phyloP scores from a whole-genome alignment of 1,284 basidiomycete genomes.

The Pascua sp. region DNA sequence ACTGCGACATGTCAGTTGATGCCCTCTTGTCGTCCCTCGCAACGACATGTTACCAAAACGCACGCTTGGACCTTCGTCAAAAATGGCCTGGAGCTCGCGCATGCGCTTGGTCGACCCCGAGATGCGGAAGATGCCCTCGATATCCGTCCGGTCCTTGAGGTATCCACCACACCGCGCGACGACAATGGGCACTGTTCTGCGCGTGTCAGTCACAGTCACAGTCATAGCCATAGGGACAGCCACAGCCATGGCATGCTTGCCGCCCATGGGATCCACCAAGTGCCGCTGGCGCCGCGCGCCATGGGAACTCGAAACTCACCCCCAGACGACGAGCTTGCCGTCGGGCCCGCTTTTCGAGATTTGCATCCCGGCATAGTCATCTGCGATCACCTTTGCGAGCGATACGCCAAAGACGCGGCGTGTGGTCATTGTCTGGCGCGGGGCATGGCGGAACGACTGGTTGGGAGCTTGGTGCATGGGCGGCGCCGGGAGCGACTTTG shows the following conservation, averaged over 20 bases:
- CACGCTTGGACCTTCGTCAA: slow-evolving; percentile 83
- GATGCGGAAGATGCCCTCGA: slow-evolving; percentile 93
- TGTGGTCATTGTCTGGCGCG: slow-evolving; percentile 11
- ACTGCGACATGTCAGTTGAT: slow-evolving; percentile 54
- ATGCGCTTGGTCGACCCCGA: slow-evolving; percentile 90
- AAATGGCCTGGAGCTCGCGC: slow-evolving; percentile 86
- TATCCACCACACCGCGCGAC: slow-evolving; percentile 94
- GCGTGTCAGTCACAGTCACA: too few species aligned
- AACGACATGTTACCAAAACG: slow-evolving; percentile 38
- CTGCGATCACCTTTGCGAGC: slow-evolving; percentile 71
- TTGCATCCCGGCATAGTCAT: slow-evolving; percentile 75
- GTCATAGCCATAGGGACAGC: too few species aligned
- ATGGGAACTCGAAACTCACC: slow-evolving; percentile 21
- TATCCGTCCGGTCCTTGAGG: slow-evolving; percentile 87
- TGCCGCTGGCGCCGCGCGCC: background rate
- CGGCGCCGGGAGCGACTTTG: background rate
- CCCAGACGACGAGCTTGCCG: slow-evolving; percentile 81
- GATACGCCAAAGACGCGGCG: slow-evolving; percentile 75
- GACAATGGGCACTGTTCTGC: slow-evolving; percentile 72
- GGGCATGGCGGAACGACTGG: slow-evolving; percentile 2
- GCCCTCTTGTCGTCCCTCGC: background rate
- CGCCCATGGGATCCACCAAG: too few species aligned
- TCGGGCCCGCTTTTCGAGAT: slow-evolving; percentile 86
- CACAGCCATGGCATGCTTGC: too few species aligned
- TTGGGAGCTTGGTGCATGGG: background rate